Evolutionary conservation across 345 rosid species (phyloP), one percentile per base, ranked within the genome.

Genomic region (Mercurialis annua): DNA sequence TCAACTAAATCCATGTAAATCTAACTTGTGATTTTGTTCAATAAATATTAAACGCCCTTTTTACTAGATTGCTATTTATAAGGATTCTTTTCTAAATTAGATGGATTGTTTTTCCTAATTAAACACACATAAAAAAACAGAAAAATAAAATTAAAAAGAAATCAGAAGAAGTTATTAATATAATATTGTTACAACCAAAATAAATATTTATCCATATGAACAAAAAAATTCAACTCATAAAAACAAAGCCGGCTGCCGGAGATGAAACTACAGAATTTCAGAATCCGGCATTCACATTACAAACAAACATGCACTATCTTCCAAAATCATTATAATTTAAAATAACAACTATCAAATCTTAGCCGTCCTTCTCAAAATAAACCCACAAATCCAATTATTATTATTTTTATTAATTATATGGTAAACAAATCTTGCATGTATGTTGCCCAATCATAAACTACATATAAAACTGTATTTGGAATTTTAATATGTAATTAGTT

Each of bases 311-410:
- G 12, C 4, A 57, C 30, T 20, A 10, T 31, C 29, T 60, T 34
- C 44, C 59, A 24, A 31, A 33, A 66, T 12, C 24, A 21, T 10
- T 9, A 42, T 24, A 48, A 33, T 4, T 47, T 10, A 29, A 38
- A n/a, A 20, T 8, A 29, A 11, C 21, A 10, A 57, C 6, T 48
- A 34, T 15, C 3, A 33, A 30, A 47, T 65, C 53, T 59, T 38
- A 16, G 48, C 78, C 73, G 56, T 67, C 64, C 30, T 66, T 62
- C 29, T 12, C 36, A 18, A 8, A 36, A 26, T 17, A 30, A 27
- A 24, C 47, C 55, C 27, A 30, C 68, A 11, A 48, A 31, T 42
- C 18, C 15, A 46, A 62, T 3, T 6, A 5, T 43, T 47, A n/a
- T n/a, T n/a, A n/a, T n/a, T n/a, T n/a, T 7, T 20, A 11, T 24